Evolutionary conservation across 768 basidiomycete genomes (phyloP).

Genomic region (Termitomyces sp.): DNA sequence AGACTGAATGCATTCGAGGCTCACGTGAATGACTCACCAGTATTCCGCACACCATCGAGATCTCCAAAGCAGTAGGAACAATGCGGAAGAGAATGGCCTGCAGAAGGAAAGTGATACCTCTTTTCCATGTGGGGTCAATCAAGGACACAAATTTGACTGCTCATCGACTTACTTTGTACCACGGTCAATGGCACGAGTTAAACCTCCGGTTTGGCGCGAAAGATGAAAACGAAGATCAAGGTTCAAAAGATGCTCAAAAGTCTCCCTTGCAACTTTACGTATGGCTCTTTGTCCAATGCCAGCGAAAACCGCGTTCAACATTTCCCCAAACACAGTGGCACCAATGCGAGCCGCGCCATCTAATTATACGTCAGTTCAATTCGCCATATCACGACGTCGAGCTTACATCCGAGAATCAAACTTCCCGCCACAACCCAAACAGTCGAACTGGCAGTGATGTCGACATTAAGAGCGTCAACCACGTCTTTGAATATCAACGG

Average conservation of each 20-base stretch:
- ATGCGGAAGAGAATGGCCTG: constrained; percentile 94
- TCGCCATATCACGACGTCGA: not conserved
- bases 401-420: constrained; percentile 86
- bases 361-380: constrained; percentile 26
- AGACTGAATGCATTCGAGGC: not conserved
- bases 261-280: constrained; percentile 91
- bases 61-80: constrained; percentile 93
- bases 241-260: constrained; percentile 89
- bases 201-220: constrained; percentile 89
- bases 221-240: constrained; percentile 93
- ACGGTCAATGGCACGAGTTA: constrained; percentile 94
- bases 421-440: constrained; percentile 93
- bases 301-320: constrained; percentile 94
- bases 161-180: constrained; percentile 78
- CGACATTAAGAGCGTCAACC: constrained; percentile 86
- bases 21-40: constrained; percentile 48
- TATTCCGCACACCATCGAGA: constrained; percentile 96
- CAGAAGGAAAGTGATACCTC: constrained; percentile 94
- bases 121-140: constrained; percentile 23
- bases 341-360: constrained; percentile 91
- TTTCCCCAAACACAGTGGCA: constrained; percentile 85
- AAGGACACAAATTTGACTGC: not conserved
- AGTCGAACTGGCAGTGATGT: constrained; percentile 67
- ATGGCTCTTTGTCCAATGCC: constrained; percentile 94
- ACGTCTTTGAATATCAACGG: constrained; percentile 92